Base-by-base conservation (phyloP, 768 basidiomycete species). In the Epithele typhae region DNA sequence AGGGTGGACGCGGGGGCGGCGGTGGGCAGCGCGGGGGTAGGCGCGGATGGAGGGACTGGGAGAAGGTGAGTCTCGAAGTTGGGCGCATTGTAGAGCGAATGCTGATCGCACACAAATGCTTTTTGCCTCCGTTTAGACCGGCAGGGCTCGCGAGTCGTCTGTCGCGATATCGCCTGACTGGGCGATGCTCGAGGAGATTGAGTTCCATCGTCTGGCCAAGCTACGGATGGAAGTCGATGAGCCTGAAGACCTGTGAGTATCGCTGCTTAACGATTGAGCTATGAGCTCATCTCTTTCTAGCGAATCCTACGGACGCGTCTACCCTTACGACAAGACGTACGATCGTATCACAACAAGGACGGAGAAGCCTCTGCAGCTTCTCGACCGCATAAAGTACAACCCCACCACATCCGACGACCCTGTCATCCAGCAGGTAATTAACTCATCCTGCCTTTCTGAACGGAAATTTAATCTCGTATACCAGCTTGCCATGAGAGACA, bases 381-480 rank as follows among this genome's bases (percentile, higher is more conserved):
- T 94, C 47, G 96, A 98, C 66, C 86, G 92, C 48, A 88, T 96
- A 65, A 88, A 92, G 62, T 99, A 96, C 69, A 98, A 98, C 65
- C 87, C 92, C 15, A 96, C 96, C 0, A 97, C 96, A 18, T 94
- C 92, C 14, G 96, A 99, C 58, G 96, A 99, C 63, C 95, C 96
- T 3, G 77, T 99, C 65, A 96, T 99, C 52, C 90, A 91, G 67
- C 81, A 92, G 69, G 92, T 89, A 61, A 52, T n/a, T n/a, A n/a
- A n/a, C n/a, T n/a, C n/a, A n/a, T n/a, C n/a, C n/a, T n/a, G n/a
- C n/a, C n/a, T n/a, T n/a, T n/a, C n/a, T n/a, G n/a, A n/a, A n/a
- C n/a, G n/a, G n/a, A n/a, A n/a, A n/a, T n/a, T n/a, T n/a, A n/a
- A n/a, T n/a, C n/a, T n/a, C n/a, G n/a, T n/a, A n/a, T n/a, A 30